These are phyloP conservation scores for Epichloe typhina DNA, from an alignment of 2,329 filamentous ascomycete genomes.

Conservation along the genomic window DNA sequence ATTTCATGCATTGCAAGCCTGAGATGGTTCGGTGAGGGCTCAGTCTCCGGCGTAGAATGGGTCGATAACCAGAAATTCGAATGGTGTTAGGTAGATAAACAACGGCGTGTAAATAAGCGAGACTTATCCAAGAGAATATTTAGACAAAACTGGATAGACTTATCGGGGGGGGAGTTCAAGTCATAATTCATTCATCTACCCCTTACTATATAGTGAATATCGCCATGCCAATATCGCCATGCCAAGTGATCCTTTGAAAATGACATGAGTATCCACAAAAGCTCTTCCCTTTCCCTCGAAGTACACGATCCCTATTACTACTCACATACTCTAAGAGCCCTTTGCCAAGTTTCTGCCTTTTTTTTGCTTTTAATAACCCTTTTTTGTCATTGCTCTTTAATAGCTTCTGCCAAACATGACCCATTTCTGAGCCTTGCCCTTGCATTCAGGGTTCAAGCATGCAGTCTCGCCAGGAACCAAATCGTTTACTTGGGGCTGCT, in stretches of 20 bases:
- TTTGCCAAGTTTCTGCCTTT: background rate
- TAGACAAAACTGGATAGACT: background rate
- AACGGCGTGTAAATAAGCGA: background rate
- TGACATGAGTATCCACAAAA: background rate
- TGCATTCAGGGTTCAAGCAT: slow-evolving; percentile 83
- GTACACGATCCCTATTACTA: background rate
- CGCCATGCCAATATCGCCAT: background rate
- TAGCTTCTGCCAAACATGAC: slow-evolving; percentile 81
- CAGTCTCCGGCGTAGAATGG: slow-evolving; percentile 49
- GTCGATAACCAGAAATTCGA: slow-evolving; percentile 64
- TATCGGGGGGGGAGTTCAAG: background rate
- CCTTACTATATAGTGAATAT: background rate
- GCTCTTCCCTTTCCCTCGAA: background rate
- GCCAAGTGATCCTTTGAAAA: background rate
- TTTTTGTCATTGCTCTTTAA: slow-evolving; percentile 19
- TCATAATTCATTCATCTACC: background rate
- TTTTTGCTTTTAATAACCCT: background rate
- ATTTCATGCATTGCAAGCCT: slow-evolving; percentile 56
- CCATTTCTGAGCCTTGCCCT: slow-evolving; percentile 65
- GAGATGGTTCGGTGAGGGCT: slow-evolving; percentile 52
- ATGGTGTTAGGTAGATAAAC: slow-evolving; percentile 48
- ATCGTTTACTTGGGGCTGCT: slow-evolving; percentile 60
- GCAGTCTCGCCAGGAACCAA: slow-evolving; percentile 70
- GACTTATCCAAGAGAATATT: background rate
- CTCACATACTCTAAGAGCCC: slow-evolving; percentile 4